Conservation (phyloP, 1,284 basidiomycete genomes). For the Earliella scabrosa region DNA sequence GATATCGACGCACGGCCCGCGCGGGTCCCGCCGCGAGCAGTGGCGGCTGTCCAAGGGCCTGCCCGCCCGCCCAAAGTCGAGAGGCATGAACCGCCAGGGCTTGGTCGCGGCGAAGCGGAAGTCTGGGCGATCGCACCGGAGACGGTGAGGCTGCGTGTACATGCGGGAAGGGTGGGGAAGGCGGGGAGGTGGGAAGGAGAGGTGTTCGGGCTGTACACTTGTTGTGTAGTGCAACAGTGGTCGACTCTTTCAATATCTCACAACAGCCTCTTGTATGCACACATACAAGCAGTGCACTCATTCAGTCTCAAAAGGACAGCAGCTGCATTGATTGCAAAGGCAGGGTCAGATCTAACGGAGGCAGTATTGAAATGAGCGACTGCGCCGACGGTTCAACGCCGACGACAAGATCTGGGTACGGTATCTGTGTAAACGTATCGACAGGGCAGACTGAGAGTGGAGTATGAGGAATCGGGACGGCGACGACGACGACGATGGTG, state of each 20-base stretch:
- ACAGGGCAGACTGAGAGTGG: too few relatives aligned
- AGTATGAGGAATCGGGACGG: too few relatives aligned
- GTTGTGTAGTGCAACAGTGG: too few relatives aligned
- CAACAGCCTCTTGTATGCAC: too few relatives aligned
- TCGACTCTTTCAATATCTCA: too few relatives aligned
- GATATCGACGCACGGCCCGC: constrained; percentile 77
- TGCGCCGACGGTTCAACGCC: constrained; percentile 13
- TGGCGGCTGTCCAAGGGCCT: constrained; percentile 80
- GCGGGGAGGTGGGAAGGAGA: too few relatives aligned
- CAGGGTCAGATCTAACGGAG: background rate
- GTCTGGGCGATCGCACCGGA: constrained; percentile 69
- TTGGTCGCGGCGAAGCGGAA: constrained; percentile 59
- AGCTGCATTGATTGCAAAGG: constrained; percentile 18
- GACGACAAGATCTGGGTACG: background rate
- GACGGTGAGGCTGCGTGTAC: constrained; percentile 49
- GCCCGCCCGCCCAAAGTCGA: constrained; percentile 49
- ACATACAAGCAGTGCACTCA: too few relatives aligned
- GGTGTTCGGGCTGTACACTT: too few relatives aligned
- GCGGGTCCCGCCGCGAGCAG: constrained; percentile 69
- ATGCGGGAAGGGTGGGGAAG: too few relatives aligned
- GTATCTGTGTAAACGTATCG: background rate
- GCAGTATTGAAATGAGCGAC: constrained; percentile 9
- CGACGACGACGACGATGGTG: too few relatives aligned
- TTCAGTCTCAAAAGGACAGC: constrained; percentile 17
- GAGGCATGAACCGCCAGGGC: constrained; percentile 71